A percentile compares a stretch with the other conserved stretches of the same genome.
Conservation (phyloP, 768 basidiomycete genomes). For the Boletus rufocinnamomeus region DNA sequence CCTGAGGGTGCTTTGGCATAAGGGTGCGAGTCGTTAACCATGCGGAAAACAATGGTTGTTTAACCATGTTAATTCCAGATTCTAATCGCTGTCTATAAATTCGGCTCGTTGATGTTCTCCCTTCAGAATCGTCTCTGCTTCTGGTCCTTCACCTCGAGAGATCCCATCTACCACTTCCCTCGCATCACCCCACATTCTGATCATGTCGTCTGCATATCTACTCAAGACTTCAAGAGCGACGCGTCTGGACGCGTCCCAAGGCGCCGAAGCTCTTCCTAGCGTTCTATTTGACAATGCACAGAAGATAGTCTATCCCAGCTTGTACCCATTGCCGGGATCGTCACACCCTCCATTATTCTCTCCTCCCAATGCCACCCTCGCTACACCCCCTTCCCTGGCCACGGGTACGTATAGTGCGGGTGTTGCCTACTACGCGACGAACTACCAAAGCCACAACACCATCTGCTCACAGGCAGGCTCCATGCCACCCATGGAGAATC, state of each 20-base stretch:
- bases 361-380: not conserved
- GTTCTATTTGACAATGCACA: too few relatives aligned
- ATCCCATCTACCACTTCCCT: not conserved
- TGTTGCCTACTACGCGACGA: not conserved
- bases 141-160: not conserved
- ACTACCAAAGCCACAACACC: not conserved
- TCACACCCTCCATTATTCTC: not conserved
- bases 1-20: conserved; percentile 7
- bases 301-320: not conserved
- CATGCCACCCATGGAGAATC: not conserved
- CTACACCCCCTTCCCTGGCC: not conserved
- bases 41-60: not conserved
- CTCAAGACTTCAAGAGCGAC: not conserved
- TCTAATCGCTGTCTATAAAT: conserved; percentile 2
- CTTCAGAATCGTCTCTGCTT: not conserved
- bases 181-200: not conserved
- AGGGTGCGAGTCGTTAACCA: not conserved
- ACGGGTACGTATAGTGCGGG: too few relatives aligned
- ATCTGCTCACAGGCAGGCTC: not conserved
- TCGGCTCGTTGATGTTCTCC: too few relatives aligned
- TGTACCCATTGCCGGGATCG: not conserved
- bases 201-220: not conserved
- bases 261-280: too few relatives aligned
- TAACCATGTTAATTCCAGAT: not conserved
- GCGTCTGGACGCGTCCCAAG: not conserved